These are phyloP conservation scores for Berkeleyomyces basicola DNA, from an alignment of 2,329 filamentous ascomycete species.

Conservation along the genomic window DNA sequence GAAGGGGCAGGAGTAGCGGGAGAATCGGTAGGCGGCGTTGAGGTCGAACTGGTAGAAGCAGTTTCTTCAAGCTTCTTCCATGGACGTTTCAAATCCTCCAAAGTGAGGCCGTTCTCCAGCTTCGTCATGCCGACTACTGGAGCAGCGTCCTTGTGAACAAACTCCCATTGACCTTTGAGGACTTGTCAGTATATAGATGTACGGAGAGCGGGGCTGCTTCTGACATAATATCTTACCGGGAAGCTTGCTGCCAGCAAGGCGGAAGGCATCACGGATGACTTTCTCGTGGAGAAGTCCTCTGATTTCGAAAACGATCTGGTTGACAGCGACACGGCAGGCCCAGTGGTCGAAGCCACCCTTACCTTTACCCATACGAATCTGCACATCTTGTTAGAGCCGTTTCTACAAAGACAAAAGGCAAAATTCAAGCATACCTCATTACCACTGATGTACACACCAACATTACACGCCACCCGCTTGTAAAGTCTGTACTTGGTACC, in stretches of 20 bases:
- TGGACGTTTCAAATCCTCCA: constrained; percentile 69
- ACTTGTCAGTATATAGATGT: constrained; percentile 15
- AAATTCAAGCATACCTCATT: constrained; percentile 52
- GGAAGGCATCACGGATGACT: constrained; percentile 81
- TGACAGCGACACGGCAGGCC: constrained; percentile 79
- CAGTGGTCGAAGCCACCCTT: constrained; percentile 96
- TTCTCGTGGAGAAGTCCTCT: constrained; percentile 89
- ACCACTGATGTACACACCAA: constrained; percentile 87
- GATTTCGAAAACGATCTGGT: constrained; percentile 81
- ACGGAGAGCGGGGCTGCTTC: background rate
- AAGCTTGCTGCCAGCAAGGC: constrained; percentile 85
- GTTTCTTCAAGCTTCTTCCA: constrained; percentile 30
- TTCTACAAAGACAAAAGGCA: background rate
- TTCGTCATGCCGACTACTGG: constrained; percentile 88
- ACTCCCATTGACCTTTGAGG: constrained; percentile 60
- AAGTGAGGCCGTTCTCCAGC: constrained; percentile 56
- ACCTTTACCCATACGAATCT: constrained; percentile 96
- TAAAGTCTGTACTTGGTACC: constrained; percentile 88
- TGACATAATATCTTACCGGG: constrained; percentile 45
- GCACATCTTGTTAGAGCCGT: constrained; percentile 13
- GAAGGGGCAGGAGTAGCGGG: background rate
- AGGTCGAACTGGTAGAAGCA: background rate
- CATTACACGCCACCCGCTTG: constrained; percentile 78
- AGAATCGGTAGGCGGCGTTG: background rate
- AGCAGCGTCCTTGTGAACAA: constrained; percentile 81